phyloP scores from a whole-genome alignment of 139 green algal species.

The Closterium sp. region DNA sequence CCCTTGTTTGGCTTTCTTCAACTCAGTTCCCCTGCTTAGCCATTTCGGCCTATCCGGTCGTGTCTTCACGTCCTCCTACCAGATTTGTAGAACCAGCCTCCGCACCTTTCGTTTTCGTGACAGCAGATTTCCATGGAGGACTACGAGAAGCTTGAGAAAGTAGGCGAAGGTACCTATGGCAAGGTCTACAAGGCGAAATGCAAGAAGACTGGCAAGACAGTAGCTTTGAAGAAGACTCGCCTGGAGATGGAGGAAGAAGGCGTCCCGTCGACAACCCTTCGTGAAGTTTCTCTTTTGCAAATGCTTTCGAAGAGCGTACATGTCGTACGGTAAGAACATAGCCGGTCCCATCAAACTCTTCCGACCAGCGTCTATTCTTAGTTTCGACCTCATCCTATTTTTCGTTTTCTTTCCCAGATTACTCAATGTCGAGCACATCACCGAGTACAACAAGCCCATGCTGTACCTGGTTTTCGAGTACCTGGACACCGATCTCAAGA shows the following conservation, averaged over 20 bases:
- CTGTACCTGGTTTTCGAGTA: constrained; percentile 99
- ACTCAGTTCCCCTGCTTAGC: too few relatives aligned
- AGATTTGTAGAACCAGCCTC: not conserved
- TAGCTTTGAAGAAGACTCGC: constrained; percentile 97
- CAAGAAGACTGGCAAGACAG: constrained; percentile 74
- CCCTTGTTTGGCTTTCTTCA: too few relatives aligned
- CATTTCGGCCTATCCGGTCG: not conserved
- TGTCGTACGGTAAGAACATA: constrained; percentile 63
- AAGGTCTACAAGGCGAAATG: constrained; percentile 94
- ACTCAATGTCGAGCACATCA: constrained; percentile 90
- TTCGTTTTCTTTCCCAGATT: constrained; percentile 67
- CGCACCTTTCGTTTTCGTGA: not conserved
- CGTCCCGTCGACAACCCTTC: constrained; percentile 92
- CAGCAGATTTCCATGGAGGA: constrained; percentile 64
- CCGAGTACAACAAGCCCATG: constrained; percentile 92
- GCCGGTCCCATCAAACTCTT: not conserved
- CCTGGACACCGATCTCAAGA: constrained; percentile 96
- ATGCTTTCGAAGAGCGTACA: constrained; percentile 83
- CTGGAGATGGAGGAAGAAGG: constrained; percentile 98
- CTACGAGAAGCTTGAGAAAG: constrained; percentile 96
- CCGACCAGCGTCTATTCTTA: not conserved
- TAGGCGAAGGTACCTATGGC: constrained; percentile 95
- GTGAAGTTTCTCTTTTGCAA: constrained; percentile 94
- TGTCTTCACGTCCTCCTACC: not conserved
- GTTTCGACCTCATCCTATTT: not conserved